These are phyloP conservation scores for Aspergillus leporis DNA, from an alignment of 495 filamentous ascomycete species.

Conservation along the genomic window DNA sequence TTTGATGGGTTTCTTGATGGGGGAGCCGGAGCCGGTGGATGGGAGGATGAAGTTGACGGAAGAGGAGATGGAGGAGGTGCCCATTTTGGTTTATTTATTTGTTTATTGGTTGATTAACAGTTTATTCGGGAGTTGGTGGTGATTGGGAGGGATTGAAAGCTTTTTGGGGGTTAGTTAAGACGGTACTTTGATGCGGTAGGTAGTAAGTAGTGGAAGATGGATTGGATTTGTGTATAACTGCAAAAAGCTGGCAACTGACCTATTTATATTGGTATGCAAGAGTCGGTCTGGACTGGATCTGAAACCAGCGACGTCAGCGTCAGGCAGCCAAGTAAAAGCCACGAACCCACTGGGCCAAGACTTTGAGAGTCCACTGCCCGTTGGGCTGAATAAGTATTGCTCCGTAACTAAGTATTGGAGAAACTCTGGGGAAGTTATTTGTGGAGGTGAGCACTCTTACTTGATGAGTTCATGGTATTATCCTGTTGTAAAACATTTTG, in stretches of 20 bases:
- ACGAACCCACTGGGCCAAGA: not conserved
- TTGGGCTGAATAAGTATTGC: not conserved
- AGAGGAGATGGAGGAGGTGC: conserved; percentile 5
- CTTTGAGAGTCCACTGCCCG: not conserved
- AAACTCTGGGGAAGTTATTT: no score
- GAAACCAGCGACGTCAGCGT: not conserved
- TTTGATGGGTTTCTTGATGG: conserved; percentile 45
- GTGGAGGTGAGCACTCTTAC: no score
- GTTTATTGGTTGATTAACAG: not conserved
- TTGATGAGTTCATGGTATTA: no score
- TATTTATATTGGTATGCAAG: not conserved
- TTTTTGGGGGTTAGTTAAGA: no score
- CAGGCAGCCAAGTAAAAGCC: not conserved
- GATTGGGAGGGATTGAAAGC: no score
- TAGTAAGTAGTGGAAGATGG: not conserved
- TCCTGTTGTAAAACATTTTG: no score
- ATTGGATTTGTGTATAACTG: not conserved
- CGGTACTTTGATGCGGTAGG: no score
- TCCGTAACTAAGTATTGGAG: no score
- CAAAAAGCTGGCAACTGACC: not conserved
- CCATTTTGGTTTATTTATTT: not conserved
- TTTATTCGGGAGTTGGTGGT: not conserved
- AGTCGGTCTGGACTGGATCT: conserved; percentile 2
- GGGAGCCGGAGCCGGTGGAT: conserved; percentile 19
- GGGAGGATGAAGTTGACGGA: conserved; percentile 12